Evolutionary conservation across 1,284 basidiomycete species (phyloP).

Genomic region (Acaromyces ingoldii): DNA sequence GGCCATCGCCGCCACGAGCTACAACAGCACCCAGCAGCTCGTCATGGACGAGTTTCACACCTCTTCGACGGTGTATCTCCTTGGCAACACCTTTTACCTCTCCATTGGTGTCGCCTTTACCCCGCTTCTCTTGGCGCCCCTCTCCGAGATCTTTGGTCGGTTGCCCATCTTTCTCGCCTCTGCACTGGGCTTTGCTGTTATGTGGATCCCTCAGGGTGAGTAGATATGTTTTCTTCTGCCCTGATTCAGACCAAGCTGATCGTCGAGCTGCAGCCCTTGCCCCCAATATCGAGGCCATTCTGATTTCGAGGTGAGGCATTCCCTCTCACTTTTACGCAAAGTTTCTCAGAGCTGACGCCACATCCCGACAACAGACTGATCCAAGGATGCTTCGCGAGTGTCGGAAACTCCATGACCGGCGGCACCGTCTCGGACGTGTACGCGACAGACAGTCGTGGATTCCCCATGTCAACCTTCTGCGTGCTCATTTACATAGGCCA

Average conservation of each 20-base stretch:
- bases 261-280: slow-evolving; percentile 43
- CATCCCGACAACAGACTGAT: too few relatives aligned
- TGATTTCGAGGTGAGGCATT: too few relatives aligned
- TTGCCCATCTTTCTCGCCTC: slow-evolving; percentile 26
- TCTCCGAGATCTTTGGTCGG: slow-evolving; percentile 32
- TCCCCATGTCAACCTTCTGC: slow-evolving; percentile 53
- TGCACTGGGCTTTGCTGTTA: slow-evolving; percentile 23
- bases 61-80: slow-evolving; percentile 6
- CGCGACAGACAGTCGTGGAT: slow-evolving; percentile 51
- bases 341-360: too few relatives aligned
- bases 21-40: not conserved
- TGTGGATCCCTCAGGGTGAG: too few relatives aligned
- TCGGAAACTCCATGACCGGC: slow-evolving; percentile 48
- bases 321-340: too few relatives aligned
- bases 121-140: slow-evolving; percentile 29
- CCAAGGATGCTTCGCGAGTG: slow-evolving; percentile 46
- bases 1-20: slow-evolving; percentile 18
- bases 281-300: slow-evolving; percentile 35
- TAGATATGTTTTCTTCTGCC: too few relatives aligned
- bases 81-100: slow-evolving; percentile 24
- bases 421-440: slow-evolving; percentile 44
- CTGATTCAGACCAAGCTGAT: too few relatives aligned
- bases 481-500: slow-evolving; percentile 52
- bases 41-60: slow-evolving; percentile 4
- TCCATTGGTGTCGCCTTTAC: slow-evolving; percentile 26